These are phyloP conservation scores for Sorghum bicolor DNA, from an alignment of 176 grass and related monocot species.

Conservation along the genomic window Sorghum_bicolor_NCBIv3 NC_012876.2:3776501-3777000, in stretches of 20 bases:
- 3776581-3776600: constrained; percentile 98
- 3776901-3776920: constrained; percentile 90
- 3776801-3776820: neutral
- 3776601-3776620: constrained; percentile 99
- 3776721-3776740: neutral
- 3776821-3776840: constrained; percentile 32
- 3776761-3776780: neutral
- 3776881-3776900: constrained; percentile 97
- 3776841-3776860: constrained; percentile 86
- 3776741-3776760: neutral
- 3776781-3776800: neutral
- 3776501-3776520: too few relatives aligned
- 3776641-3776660: constrained; percentile 97
- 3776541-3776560: constrained; percentile 78
- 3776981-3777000: neutral
- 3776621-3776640: constrained; percentile 97
- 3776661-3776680: constrained; percentile 99
- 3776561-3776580: constrained; percentile 99
- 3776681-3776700: constrained; percentile 27
- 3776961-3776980: constrained; percentile 91
- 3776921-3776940: constrained; percentile 94
- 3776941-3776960: constrained; percentile 94
- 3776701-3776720: neutral
- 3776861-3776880: constrained; percentile 96
- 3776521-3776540: neutral